Evolutionary conservation across 768 basidiomycete species (phyloP), one percentile per base, ranked within the genome.

Genomic region (Auricularia auricula-judae): DNA sequence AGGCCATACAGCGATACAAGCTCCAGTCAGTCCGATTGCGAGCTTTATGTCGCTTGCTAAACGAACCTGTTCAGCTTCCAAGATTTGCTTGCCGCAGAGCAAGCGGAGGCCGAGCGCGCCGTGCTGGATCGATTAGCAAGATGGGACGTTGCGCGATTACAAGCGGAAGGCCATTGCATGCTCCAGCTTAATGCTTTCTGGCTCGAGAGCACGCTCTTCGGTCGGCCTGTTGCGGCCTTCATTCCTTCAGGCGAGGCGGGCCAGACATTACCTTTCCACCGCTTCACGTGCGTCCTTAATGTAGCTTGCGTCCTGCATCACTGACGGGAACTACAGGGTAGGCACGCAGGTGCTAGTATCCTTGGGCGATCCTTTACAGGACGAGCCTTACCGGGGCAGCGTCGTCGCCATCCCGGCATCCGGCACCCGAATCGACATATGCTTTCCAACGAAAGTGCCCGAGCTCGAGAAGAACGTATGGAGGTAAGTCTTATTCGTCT

Each of bases 91-190:
- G 72, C 77, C 10, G 78, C 81, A 12, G 91, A 93, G 73, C 85
- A 87, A 71, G 79, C 76, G 0, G 84, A 89, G 68, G 84, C 82
- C 44, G 84, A 86, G 66, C 79, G 80, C 1, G 78, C 82, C 1
- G 71, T 89, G 29, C 79, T 78, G 61, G 78, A 88, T 66, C 84
- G 91, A 42, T 78, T 93, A 16, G 77, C 84, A 1, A 81, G 80
- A 16, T 92, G 91, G 91, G 47, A 51, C 11, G 64, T 86, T 3
- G 76, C 79, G 34, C 80, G 82, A 23, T 75, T 93, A 53, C 74
- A 79, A 67, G 76, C 81, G n/a, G 86, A 88, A 68, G 91, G 91
- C 0, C 92, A 90, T 69, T 83, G 85, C 62, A 70, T 93, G 36
- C 86, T 84, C 0, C 84, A 78, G 18, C 75, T 92, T 29, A 79